These are phyloP conservation scores for Santalum album DNA, from an alignment of 164 flowering plant species.

Conservation along the genomic window DNA sequence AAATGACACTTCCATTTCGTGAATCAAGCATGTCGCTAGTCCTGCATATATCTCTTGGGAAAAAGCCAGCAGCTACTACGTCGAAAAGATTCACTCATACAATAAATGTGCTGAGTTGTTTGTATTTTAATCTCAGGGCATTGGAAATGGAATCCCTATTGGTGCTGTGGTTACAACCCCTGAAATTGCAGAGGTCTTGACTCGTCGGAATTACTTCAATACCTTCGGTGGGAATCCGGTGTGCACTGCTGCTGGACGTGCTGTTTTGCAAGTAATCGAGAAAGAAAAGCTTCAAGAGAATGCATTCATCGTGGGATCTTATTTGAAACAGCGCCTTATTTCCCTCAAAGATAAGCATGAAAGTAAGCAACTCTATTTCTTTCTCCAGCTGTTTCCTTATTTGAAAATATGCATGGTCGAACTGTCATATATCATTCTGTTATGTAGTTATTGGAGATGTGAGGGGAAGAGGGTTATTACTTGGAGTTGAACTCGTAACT, in stretches of 20 bases:
- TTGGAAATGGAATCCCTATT: constrained; percentile 92
- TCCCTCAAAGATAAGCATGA: constrained; percentile 68
- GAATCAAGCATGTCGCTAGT: too few species aligned
- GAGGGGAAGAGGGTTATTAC: constrained; percentile 83
- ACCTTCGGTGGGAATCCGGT: constrained; percentile 97
- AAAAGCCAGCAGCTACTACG: too few species aligned
- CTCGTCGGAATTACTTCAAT: constrained; percentile 68
- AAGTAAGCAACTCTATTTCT: constrained; percentile 30
- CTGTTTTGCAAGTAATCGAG: constrained; percentile 80
- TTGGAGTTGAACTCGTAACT: constrained; percentile 88
- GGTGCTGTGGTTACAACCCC: constrained; percentile 99
- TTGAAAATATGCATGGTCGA: too few species aligned
- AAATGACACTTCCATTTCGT: too few species aligned
- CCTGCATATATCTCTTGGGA: too few species aligned
- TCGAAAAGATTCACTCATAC: background rate
- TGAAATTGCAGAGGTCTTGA: constrained; percentile 77
- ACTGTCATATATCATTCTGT: too few species aligned
- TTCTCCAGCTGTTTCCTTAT: background rate
- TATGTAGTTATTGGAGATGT: constrained; percentile 89
- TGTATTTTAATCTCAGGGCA: constrained; percentile 43
- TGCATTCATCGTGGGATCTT: constrained; percentile 62
- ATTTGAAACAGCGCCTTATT: constrained; percentile 63
- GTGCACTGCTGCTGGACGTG: constrained; percentile 85
- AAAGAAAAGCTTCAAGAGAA: constrained; percentile 84
- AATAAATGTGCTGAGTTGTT: constrained; percentile 1